Percentiles rank a stretch among this genome's conserved stretches.
These are phyloP conservation scores for Colletotrichum sp. DNA, from an alignment of 2,329 filamentous ascomycete species.

Conservation along the genomic window DNA sequence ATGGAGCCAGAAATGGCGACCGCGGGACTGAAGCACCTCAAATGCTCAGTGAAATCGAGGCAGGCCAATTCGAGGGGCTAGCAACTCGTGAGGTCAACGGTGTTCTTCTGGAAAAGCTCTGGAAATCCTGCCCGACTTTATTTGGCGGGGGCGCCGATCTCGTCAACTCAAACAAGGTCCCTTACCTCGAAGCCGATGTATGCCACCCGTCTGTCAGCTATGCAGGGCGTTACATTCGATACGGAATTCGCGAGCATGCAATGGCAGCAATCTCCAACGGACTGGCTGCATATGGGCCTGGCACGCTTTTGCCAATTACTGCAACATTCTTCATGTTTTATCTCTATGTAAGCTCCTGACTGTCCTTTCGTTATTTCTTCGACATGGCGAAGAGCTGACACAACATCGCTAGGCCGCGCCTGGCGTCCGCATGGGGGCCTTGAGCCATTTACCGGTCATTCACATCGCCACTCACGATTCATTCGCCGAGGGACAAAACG, in stretches of 20 bases:
- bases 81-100: slow-evolving; percentile 45
- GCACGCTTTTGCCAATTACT: slow-evolving; percentile 59
- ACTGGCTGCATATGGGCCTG: slow-evolving; percentile 57
- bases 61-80: slow-evolving; percentile 10
- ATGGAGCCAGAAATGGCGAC: slow-evolving; percentile 47
- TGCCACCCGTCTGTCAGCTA: slow-evolving; percentile 44
- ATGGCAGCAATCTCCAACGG: slow-evolving; percentile 55
- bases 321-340: slow-evolving; percentile 66
- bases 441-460: slow-evolving; percentile 54
- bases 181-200: slow-evolving; percentile 51
- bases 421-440: slow-evolving; percentile 57
- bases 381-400: not conserved
- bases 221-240: slow-evolving; percentile 56
- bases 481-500: slow-evolving; percentile 59
- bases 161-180: slow-evolving; percentile 48
- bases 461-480: slow-evolving; percentile 60
- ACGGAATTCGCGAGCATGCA: slow-evolving; percentile 55
- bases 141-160: slow-evolving; percentile 44
- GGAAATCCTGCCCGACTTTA: slow-evolving; percentile 22
- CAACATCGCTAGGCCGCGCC: slow-evolving; percentile 36
- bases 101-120: slow-evolving; percentile 23
- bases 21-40: slow-evolving; percentile 14
- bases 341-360: slow-evolving; percentile 22
- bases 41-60: slow-evolving; percentile 17
- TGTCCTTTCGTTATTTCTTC: not conserved